Base-by-base conservation (phyloP, 2,329 filamentous ascomycete species). In the Botrytis medusae region DNA sequence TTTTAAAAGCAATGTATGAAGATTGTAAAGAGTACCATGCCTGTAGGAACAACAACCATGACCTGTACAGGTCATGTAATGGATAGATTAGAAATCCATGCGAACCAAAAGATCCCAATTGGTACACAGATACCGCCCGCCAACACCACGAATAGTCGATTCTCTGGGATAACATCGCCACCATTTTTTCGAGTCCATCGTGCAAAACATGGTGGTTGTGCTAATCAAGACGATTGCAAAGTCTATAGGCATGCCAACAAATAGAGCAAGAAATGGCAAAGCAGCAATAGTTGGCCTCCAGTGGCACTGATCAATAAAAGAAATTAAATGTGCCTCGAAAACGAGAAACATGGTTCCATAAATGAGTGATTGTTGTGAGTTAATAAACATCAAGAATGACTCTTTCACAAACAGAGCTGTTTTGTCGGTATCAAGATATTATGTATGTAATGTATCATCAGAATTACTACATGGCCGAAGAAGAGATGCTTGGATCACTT, bases 61-160 rank as follows among this genome's bases (percentile, higher is more conserved):
- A 88, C 85, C 7, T 89, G 89, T 1, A 88, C 88, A 70, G 89
- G 88, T 89, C 89, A 91, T 83, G 90, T 89, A 37, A 90, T 84
- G 64, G 86, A 82, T 12, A 74, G 76, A 32, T 81, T 83, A 74
- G 78, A 8, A 89, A 8, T 88, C 91, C 91, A 93, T 75, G 91
- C 91, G 76, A 93, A 93, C 91, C 91, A 93, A 82, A 93, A 93
- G 46, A 94, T 87, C 37, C 91, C 91, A 46, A 82, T 84, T 1
- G 90, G 85, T 77, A 91, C 91, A 37, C 87, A 80, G 8, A 89
- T 80, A 51, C 88, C 88, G 44, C 89, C 89, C 48, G 84, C 84
- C 75, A 91, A 88, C 77, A 91, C 83, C 25, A 86, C 86, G 4
- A 89, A 89, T 51, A 91, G 84, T 81, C 90, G 88, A 89, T 89